These are phyloP conservation scores for Eremochloa ophiuroides DNA, from an alignment of 176 grass and related monocot species.

Conservation along the genomic window DNA sequence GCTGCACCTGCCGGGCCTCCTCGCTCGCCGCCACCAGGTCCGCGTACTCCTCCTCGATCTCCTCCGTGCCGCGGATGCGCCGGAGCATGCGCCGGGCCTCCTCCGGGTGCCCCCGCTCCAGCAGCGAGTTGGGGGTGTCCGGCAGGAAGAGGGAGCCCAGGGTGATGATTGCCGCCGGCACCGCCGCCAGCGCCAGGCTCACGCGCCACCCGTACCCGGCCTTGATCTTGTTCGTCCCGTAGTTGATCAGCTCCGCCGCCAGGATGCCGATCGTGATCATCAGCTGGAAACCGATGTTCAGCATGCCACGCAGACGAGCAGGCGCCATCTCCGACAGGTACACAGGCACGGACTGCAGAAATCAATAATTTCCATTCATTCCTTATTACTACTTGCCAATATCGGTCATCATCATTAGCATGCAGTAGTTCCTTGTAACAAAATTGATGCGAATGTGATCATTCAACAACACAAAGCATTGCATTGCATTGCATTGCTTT, in stretches of 20 bases:
- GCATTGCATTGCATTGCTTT: too few relatives aligned
- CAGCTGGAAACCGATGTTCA: conserved; percentile 97
- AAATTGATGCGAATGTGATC: neutral
- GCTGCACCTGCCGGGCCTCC: conserved; percentile 37
- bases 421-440: neutral
- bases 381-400: neutral
- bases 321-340: conserved; percentile 99
- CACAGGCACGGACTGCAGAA: conserved; percentile 95
- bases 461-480: neutral
- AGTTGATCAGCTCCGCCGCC: conserved; percentile 77
- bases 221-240: conserved; percentile 82
- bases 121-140: conserved; percentile 95
- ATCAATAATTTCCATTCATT: too few relatives aligned
- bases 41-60: conserved; percentile 50
- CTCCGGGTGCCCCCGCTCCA: conserved; percentile 73
- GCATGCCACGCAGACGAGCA: conserved; percentile 76
- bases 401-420: neutral
- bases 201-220: conserved; percentile 82
- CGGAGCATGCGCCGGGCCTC: conserved; percentile 39
- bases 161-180: conserved; percentile 82
- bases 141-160: conserved; percentile 82
- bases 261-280: conserved; percentile 99
- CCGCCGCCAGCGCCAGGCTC: conserved; percentile 77
- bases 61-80: conserved; percentile 42
- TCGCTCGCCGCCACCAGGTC: conserved; percentile 56